These are phyloP conservation scores for Ophiognomonia clavigignenti-juglandacearum DNA, from an alignment of 2,329 filamentous ascomycete species.

Conservation along the genomic window DNA sequence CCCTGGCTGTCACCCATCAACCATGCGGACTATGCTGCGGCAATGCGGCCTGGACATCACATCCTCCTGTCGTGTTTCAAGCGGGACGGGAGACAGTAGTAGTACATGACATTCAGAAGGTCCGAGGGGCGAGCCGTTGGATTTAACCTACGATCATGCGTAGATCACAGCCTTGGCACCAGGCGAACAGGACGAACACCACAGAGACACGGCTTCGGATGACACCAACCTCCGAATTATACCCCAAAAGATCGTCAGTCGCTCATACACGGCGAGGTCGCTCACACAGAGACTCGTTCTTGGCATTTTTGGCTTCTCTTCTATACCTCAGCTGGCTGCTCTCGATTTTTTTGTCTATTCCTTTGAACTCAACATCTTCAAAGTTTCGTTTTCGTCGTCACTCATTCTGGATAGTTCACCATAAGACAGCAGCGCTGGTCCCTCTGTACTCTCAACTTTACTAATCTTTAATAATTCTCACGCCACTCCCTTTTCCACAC, in stretches of 20 bases:
- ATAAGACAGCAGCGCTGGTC: background rate
- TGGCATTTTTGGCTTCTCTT: background rate
- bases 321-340: background rate
- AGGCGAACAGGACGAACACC: background rate
- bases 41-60: background rate
- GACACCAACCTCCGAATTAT: background rate
- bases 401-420: background rate
- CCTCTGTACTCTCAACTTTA: background rate
- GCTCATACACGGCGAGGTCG: background rate
- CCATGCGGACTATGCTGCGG: no score
- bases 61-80: background rate
- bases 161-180: background rate
- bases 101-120: background rate
- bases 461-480: background rate
- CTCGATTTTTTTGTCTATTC: no score
- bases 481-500: background rate
- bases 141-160: background rate
- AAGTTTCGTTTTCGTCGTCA: no score
- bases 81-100: background rate
- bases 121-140: background rate
- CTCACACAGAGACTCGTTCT: background rate
- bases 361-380: no score
- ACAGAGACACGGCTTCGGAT: background rate
- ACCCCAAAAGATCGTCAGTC: background rate
- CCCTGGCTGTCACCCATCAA: no score